A percentile compares a stretch with the other conserved stretches of the same genome.
Evolutionary conservation across 1,284 basidiomycete genomes (phyloP).

Genomic region (Stygiomarasmius scandens): DNA sequence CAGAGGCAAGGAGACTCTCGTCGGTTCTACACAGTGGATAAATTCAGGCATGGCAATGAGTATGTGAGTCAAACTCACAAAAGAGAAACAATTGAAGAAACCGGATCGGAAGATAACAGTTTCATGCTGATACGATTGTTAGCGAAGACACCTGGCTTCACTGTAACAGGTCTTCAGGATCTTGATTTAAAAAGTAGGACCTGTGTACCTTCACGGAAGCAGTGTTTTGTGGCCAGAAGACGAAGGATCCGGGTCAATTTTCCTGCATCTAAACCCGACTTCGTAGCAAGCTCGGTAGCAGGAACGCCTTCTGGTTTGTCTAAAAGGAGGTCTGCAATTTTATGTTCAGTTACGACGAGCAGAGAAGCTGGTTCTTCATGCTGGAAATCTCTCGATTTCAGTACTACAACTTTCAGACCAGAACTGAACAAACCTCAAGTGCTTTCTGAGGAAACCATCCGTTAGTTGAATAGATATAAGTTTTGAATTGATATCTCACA

Average conservation of each 20-base stretch:
- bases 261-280: conserved; percentile 24
- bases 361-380: conserved; percentile 16
- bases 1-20: conserved; percentile 17
- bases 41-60: background rate
- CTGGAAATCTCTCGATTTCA: background rate
- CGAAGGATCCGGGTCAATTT: conserved; percentile 35
- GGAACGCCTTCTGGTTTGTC: conserved; percentile 28
- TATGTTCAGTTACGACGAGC: conserved; percentile 14
- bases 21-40: conserved; percentile 19
- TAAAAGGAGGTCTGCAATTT: conserved; percentile 26
- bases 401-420: no score
- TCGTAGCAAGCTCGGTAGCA: conserved; percentile 25
- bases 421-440: background rate
- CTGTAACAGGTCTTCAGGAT: background rate
- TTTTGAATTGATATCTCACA: conserved; percentile 2
- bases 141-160: conserved; percentile 28
- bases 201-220: conserved; percentile 32
- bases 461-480: background rate
- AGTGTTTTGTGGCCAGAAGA: conserved; percentile 33
- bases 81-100: conserved; percentile 23
- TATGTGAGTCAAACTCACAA: background rate
- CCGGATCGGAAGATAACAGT: conserved; percentile 25
- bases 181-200: background rate
- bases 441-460: conserved; percentile 2
- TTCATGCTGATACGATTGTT: conserved; percentile 37